A percentile compares a stretch with the other conserved stretches of the same genome.
phyloP scores from a whole-genome alignment of 2,329 filamentous ascomycete genomes.

The Mycocentrospora acerina region DNA sequence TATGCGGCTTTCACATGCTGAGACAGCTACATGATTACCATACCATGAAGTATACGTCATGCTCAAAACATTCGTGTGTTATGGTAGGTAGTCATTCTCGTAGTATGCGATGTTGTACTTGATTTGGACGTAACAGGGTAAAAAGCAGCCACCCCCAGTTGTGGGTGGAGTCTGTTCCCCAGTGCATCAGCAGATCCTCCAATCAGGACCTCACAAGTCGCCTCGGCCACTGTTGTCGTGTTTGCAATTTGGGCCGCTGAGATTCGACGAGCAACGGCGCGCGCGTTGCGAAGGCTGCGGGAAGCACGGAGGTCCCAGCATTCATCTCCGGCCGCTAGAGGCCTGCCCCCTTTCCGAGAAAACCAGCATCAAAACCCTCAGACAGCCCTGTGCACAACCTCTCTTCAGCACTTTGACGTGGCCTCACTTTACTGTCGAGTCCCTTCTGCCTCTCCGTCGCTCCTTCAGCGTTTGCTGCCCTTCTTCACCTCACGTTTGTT shows the following conservation, averaged over 20 bases:
- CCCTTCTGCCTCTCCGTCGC: conserved; percentile 31
- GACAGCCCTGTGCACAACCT: conserved; percentile 7
- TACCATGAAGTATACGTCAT: no score
- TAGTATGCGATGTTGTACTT: background rate
- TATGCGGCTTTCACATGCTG: no score
- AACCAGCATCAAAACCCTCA: conserved; percentile 22
- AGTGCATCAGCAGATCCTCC: no score
- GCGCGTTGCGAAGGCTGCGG: conserved; percentile 19
- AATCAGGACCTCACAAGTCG: conserved; percentile 3
- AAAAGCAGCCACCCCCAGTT: background rate
- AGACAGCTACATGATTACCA: no score
- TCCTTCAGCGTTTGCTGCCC: conserved; percentile 37
- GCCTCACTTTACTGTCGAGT: conserved; percentile 20
- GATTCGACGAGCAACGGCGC: conserved; percentile 17
- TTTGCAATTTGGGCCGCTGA: conserved; percentile 16
- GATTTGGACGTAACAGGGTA: background rate
- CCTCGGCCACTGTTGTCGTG: conserved; percentile 22
- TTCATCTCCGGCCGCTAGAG: conserved; percentile 43
- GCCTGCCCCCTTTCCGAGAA: conserved; percentile 22
- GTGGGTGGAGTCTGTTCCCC: no score
- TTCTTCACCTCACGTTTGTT: conserved; percentile 3
- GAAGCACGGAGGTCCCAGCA: conserved; percentile 28
- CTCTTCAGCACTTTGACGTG: conserved; percentile 14
- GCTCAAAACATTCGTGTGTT: no score
- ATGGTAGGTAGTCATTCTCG: no score